A percentile compares a stretch with the other conserved stretches of the same genome.
Conservation (phyloP, 2,329 filamentous ascomycete genomes). For the Dactylellina sp. region DNA sequence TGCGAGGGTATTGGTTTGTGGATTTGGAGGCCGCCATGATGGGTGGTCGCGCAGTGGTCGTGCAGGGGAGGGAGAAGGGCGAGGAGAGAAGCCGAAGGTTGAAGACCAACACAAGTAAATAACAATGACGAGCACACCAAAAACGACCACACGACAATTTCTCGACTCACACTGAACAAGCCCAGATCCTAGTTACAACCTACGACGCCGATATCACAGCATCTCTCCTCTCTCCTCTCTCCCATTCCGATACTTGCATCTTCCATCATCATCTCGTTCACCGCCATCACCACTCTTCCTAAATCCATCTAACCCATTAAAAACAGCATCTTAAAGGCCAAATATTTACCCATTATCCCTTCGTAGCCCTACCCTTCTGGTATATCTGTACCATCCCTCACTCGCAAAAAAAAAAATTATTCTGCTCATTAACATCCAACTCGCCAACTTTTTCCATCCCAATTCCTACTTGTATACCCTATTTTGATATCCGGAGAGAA, state of each 20-base stretch:
- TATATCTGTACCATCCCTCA: not conserved
- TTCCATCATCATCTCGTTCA: no score
- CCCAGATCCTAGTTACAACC: not conserved
- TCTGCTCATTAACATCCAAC: slow-evolving; percentile 9
- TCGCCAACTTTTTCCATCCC: slow-evolving; percentile 3
- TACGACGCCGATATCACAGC: not conserved
- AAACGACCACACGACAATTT: slow-evolving; percentile 48
- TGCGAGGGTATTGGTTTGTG: slow-evolving; percentile 80
- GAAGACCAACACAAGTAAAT: slow-evolving; percentile 30
- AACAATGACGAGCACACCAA: slow-evolving; percentile 8
- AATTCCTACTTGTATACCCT: not conserved
- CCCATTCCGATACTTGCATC: not conserved
- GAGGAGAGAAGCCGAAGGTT: not conserved
- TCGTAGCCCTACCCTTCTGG: slow-evolving; percentile 4
- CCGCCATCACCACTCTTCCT: slow-evolving; percentile 5
- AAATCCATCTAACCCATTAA: not conserved
- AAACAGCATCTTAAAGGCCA: not conserved
- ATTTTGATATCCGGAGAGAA: slow-evolving; percentile 19
- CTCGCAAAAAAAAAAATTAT: slow-evolving; percentile 16
- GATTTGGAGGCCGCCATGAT: slow-evolving; percentile 38
- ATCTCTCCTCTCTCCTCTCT: no score
- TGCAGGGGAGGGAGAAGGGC: not conserved
- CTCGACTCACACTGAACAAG: slow-evolving; percentile 29
- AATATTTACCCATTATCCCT: slow-evolving; percentile 11
- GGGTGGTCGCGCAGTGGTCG: not conserved